Base-by-base conservation (phyloP, 768 basidiomycete genomes). In the Trametes meyenii region DNA sequence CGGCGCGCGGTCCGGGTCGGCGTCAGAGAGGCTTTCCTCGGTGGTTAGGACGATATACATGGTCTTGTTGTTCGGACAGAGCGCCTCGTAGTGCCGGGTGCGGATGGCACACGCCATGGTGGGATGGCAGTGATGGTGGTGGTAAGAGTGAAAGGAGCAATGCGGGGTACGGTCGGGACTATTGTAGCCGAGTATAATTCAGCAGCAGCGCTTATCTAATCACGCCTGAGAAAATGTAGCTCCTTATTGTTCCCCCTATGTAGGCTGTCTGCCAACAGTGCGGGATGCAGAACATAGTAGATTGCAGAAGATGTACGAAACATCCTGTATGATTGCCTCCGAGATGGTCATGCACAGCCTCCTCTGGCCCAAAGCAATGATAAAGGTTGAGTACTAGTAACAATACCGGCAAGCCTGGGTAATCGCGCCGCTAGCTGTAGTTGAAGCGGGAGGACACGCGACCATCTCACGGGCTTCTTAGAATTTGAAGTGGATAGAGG, bases 21-120 rank as follows among this genome's bases (percentile, higher is more conserved):
- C 65, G 45, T 66, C 65, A 40, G 65, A 63, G 1, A 14, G 29
- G 13, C 21, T 8, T 10, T 23, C 14, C 14, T 55, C 55, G 26
- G 52, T 51, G n/a, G 36, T 43, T 1, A 63, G 44, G 4, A 58
- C 44, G 26, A 63, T 63, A 39, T 36, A 63, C 21, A 56, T 42
- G 21, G 55, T 58, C 51, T 51, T 54, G 58, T 42, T 33, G n/a
- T 48, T 36, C 24, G 36, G 26, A 45, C 7, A 33, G 36, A 58
- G 21, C 5, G 52, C 61, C 23, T 54, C 50, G 51, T 62, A 62
- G 16, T 35, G 56, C 16, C 50, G 38, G 5, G 55, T 62, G 21
- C 38, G 38, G 39, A 58, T 43, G 39, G 51, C 2, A 21, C 48
- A 44, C 12, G 33, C 46, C 57, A 58, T 58, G 19, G 39, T 29